phyloP scores from a whole-genome alignment of 768 basidiomycete genomes.

The Mycena floridula region DNA sequence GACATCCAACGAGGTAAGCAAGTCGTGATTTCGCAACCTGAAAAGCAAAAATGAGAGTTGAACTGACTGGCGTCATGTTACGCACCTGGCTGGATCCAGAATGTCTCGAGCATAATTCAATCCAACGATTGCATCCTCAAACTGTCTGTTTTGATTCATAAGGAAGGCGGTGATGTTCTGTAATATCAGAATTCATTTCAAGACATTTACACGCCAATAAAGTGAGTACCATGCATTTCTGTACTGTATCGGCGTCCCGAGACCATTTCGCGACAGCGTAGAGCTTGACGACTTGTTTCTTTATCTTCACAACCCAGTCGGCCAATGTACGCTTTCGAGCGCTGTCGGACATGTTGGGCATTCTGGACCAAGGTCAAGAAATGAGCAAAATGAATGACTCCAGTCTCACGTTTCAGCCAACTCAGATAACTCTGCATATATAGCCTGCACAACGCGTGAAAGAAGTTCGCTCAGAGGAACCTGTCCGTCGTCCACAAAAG shows the following conservation, averaged over 20 bases:
- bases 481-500: slow-evolving; percentile 67
- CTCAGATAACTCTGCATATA: slow-evolving; percentile 80
- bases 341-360: slow-evolving; percentile 78
- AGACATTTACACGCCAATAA: not conserved
- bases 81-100: slow-evolving; percentile 74
- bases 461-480: slow-evolving; percentile 68
- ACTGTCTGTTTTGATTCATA: slow-evolving; percentile 79
- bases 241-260: slow-evolving; percentile 74
- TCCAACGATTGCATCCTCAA: slow-evolving; percentile 60
- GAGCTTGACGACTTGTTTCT: slow-evolving; percentile 85
- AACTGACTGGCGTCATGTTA: not conserved
- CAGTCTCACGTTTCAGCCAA: slow-evolving; percentile 75
- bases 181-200: slow-evolving; percentile 3
- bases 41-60: not conserved
- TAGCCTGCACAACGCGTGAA: slow-evolving; percentile 69
- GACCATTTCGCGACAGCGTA: slow-evolving; percentile 87
- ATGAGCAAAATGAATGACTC: not conserved
- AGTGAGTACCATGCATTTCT: slow-evolving; percentile 73
- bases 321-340: slow-evolving; percentile 77
- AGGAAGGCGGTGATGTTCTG: slow-evolving; percentile 88
- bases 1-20: slow-evolving; percentile 87
- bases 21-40: slow-evolving; percentile 89
- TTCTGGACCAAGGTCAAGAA: slow-evolving; percentile 26
- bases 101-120: slow-evolving; percentile 62
- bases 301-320: slow-evolving; percentile 86